Conservation (phyloP, 331 rosid species). For the Pyrus hybrid region DNA sequence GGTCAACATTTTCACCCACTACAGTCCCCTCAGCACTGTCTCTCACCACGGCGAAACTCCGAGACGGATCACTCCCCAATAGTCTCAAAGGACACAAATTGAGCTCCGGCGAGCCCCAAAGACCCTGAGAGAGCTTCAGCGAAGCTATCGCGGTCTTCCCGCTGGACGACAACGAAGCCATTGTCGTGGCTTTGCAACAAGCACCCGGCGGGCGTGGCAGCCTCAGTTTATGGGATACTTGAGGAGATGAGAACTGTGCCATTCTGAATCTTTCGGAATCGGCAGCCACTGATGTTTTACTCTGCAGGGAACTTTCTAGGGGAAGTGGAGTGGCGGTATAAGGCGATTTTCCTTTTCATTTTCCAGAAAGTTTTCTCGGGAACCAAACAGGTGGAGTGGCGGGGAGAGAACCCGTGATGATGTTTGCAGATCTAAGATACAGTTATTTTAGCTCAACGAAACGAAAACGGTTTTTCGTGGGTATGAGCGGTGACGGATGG, state of each 20-base stretch:
- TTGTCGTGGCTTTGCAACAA: background rate
- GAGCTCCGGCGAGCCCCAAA: conserved; percentile 3
- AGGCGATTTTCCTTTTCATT: background rate
- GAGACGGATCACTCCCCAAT: background rate
- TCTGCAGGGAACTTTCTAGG: background rate
- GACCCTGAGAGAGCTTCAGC: background rate
- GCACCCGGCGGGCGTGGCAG: background rate
- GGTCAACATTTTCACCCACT: background rate
- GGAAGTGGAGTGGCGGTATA: background rate
- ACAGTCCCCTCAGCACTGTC: conserved; percentile 7
- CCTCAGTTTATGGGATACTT: background rate
- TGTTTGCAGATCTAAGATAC: background rate
- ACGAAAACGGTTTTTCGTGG: background rate
- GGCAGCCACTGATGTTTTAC: background rate
- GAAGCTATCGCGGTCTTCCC: background rate
- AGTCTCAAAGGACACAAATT: background rate
- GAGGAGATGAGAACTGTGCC: conserved; percentile 11
- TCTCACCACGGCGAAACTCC: conserved; percentile 5
- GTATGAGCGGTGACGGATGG: background rate
- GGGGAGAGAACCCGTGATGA: background rate
- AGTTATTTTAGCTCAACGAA: background rate
- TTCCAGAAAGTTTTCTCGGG: background rate
- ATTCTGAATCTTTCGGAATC: background rate
- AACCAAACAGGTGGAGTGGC: background rate
- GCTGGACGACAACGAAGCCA: background rate